A percentile compares a stretch with the other conserved stretches of the same genome.
These are phyloP conservation scores for Diaporthe ampelina DNA, from an alignment of 2,329 filamentous ascomycete species.

Conservation along the genomic window DNA sequence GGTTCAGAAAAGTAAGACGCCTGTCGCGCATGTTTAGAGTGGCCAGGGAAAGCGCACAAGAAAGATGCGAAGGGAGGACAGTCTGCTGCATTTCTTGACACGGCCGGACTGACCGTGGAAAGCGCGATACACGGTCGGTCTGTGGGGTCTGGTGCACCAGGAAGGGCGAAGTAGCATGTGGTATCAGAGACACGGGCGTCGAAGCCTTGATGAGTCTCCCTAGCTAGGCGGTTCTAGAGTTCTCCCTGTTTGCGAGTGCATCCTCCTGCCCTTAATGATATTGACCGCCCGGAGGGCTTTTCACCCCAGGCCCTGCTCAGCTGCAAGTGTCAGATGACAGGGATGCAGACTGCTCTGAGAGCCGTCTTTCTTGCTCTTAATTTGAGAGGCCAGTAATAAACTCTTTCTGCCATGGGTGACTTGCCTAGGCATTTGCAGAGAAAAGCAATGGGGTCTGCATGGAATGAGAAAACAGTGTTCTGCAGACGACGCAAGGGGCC, in stretches of 20 bases:
- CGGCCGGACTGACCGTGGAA: conserved; percentile 37
- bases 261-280: conserved; percentile 13
- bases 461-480: conserved; percentile 21
- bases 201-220: conserved; percentile 36
- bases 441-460: conserved; percentile 36
- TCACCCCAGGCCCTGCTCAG: conserved; percentile 28
- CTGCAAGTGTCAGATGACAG: conserved; percentile 34
- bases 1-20: conserved; percentile 44
- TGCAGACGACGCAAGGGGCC: conserved; percentile 25
- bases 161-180: conserved; percentile 36
- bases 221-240: conserved; percentile 32
- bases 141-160: conserved; percentile 40
- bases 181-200: conserved; percentile 40
- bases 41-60: conserved; percentile 21
- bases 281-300: conserved; percentile 21
- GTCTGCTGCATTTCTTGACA: conserved; percentile 41
- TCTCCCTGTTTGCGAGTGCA: conserved; percentile 39
- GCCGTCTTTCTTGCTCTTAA: conserved; percentile 24
- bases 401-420: neutral
- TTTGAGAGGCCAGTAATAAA: neutral
- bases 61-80: conserved; percentile 38
- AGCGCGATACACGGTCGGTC: conserved; percentile 34
- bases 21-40: conserved; percentile 42
- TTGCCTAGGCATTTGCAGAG: conserved; percentile 21
- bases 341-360: conserved; percentile 20